These are phyloP conservation scores for Podila clonocystis DNA, from an alignment of 192 early-diverging fungal species.

Conservation along the genomic window DNA sequence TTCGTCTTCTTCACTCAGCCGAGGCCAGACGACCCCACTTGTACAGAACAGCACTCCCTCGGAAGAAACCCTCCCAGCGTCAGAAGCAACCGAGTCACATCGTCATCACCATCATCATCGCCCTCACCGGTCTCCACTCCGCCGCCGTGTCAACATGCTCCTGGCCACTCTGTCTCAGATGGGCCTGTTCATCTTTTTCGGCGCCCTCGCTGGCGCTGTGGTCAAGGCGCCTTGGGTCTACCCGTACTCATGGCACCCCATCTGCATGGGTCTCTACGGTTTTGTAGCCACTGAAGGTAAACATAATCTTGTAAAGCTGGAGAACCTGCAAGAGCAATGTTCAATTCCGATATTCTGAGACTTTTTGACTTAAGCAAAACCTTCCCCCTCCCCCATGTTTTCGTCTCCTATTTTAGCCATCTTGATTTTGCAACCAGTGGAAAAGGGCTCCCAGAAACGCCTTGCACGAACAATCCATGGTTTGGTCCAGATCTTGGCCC, in stretches of 20 bases:
- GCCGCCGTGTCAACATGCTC: constrained; percentile 1
- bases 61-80: too few relatives aligned
- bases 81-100: neutral
- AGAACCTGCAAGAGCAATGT: too few relatives aligned
- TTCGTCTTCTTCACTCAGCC: neutral
- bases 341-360: too few relatives aligned
- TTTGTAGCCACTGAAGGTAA: constrained; percentile 48
- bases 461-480: constrained; percentile 23
- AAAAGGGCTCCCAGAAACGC: constrained; percentile 9
- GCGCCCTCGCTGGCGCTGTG: constrained; percentile 12
- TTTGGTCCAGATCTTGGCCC: constrained; percentile 17
- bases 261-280: constrained; percentile 46
- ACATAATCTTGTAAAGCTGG: too few relatives aligned
- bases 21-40: neutral
- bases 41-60: too few relatives aligned
- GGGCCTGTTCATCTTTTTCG: constrained; percentile 33
- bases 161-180: constrained; percentile 24
- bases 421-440: constrained; percentile 30
- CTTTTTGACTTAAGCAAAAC: neutral
- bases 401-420: constrained; percentile 25
- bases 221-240: constrained; percentile 42
- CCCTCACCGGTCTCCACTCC: neutral
- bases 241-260: constrained; percentile 49
- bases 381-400: too few relatives aligned
- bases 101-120: constrained; percentile 11